phyloP scores from a whole-genome alignment of 73 alveolate genomes.

The Breviolum minutum region DNA sequence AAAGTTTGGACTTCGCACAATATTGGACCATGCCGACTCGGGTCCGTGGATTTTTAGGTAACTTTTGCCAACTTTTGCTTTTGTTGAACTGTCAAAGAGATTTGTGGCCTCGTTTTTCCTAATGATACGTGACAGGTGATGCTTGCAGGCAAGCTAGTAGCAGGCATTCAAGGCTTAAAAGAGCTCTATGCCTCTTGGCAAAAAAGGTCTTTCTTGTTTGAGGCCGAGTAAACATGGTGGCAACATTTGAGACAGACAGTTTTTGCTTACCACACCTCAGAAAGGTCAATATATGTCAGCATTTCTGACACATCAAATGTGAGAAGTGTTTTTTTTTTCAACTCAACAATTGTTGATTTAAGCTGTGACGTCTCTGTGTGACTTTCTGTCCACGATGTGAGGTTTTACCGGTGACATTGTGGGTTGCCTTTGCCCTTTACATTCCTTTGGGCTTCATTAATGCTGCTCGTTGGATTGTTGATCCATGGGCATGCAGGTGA shows the following conservation, averaged over 20 bases:
- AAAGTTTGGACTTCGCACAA: too few relatives aligned
- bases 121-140: neutral
- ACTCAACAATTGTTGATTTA: too few relatives aligned
- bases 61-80: too few relatives aligned
- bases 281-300: too few relatives aligned
- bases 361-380: neutral
- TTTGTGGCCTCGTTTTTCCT: neutral
- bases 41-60: too few relatives aligned
- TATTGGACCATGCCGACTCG: too few relatives aligned
- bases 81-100: neutral
- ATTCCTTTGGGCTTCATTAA: slow-evolving; percentile 61
- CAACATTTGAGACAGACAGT: too few relatives aligned
- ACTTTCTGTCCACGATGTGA: neutral
- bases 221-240: too few relatives aligned
- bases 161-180: slow-evolving; percentile 5
- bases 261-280: too few relatives aligned
- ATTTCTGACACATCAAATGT: too few relatives aligned
- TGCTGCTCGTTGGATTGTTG: neutral
- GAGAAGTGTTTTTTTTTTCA: too few relatives aligned
- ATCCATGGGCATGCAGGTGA: too few relatives aligned
- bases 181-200: slow-evolving; percentile 30
- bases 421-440: slow-evolving; percentile 71
- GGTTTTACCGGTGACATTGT: slow-evolving; percentile 64
- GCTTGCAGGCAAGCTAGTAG: neutral
- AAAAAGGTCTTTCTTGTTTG: neutral